Evolutionary conservation across 306 rosid genomes (phyloP), one percentile per base, ranked within the genome.

Genomic region (Luffa aegyptiaca): DNA sequence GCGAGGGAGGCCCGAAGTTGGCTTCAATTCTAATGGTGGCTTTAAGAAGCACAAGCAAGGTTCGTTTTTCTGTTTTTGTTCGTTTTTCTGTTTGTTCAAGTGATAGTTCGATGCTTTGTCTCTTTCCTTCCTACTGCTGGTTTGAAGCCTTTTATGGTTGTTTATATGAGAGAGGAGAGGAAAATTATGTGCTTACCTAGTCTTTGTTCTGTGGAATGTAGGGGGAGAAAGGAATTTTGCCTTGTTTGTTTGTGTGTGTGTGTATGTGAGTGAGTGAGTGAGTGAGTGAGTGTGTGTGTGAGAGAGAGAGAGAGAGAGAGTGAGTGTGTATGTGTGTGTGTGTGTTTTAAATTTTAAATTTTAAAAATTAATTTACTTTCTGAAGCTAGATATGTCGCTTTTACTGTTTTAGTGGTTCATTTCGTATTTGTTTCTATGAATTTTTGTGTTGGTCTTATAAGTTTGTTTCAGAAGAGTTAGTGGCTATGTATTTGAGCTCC

Each of bases 11-110:
- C 84, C 80, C 5, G 92, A 88, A 7, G 45, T 42, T 59, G 87
- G 86, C 55, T 81, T 81, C 79, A 88, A 80, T 79, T 52, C 75
- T n/a, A 91, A 91, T 83, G 93, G 96, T 18, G 88, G 88, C 84
- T 10, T 88, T 81, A 91, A 91, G 88, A 89, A 89, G 86, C 84
- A 84, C 48, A 88, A 86, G 82, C 90, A 81, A 86, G 93, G 96
- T 91, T 84, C 63, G 36, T 53, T 26, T 64, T 2, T 37, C 9
- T 39, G 3, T 41, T 62, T 6, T 59, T 62, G 20, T 6, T 44
- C 52, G 3, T 16, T 4, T 3, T 80, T 52, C 63, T 3, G 10
- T 57, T 41, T 56, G 9, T 53, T 70, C 11, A 9, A 46, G 63
- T 37, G 13, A 5, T 9, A 48, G 58, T 52, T 53, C 55, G 33